phyloP scores from a whole-genome alignment of 768 basidiomycete genomes.

The Leccinellum rugosiceps region DNA sequence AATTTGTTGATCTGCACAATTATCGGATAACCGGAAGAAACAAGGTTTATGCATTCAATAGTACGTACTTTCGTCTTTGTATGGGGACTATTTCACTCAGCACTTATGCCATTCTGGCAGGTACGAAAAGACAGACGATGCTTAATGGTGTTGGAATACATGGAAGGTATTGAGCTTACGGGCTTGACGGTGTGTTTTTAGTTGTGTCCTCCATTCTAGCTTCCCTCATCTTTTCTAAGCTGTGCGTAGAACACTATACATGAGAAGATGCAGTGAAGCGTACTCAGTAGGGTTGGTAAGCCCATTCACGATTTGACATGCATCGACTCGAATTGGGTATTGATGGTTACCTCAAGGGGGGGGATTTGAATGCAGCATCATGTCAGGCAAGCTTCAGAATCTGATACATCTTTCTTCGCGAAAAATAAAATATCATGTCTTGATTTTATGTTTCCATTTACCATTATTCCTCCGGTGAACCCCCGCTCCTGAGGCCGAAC shows the following conservation, averaged over 20 bases:
- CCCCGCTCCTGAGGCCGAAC: conserved; percentile 10
- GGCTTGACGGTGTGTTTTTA: conserved; percentile 71
- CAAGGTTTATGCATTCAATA: conserved; percentile 97
- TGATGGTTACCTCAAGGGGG: conserved; percentile 53
- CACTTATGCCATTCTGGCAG: conserved; percentile 44
- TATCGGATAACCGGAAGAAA: conserved; percentile 89
- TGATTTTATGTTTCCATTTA: conserved; percentile 16
- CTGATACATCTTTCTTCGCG: conserved; percentile 23
- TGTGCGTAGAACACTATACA: conserved; percentile 91
- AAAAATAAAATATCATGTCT: conserved; percentile 31
- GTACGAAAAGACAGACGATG: conserved; percentile 86
- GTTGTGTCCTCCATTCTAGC: conserved; percentile 11
- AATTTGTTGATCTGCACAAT: no score
- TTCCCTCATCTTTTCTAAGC: conserved; percentile 37
- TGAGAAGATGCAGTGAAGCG: conserved; percentile 77
- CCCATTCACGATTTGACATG: not conserved
- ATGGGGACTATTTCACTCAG: not conserved
- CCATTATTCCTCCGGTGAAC: conserved; percentile 2
- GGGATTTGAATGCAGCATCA: conserved; percentile 96
- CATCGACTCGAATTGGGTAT: not conserved
- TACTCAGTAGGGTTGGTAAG: conserved; percentile 76
- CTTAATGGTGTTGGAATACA: conserved; percentile 95
- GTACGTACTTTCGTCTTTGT: conserved; percentile 41
- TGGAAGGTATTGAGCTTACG: conserved; percentile 98
- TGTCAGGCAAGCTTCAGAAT: conserved; percentile 71